These are phyloP conservation scores for Cytidiella melzeri DNA, from an alignment of 768 basidiomycete genomes.

Conservation along the genomic window DNA sequence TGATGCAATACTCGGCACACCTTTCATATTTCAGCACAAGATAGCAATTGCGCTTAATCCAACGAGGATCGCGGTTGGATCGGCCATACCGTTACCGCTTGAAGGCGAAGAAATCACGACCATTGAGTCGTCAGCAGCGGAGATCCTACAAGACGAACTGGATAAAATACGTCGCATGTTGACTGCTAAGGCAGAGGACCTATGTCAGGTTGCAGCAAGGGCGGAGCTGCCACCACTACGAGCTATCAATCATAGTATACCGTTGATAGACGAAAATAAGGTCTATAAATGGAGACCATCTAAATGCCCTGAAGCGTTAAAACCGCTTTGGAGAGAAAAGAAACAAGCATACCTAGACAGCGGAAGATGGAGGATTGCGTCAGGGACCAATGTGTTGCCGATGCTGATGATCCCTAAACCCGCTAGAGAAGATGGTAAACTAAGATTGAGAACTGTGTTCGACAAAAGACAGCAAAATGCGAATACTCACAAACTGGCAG, in stretches of 20 bases:
- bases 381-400: no score
- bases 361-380: no score
- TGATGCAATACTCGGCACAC: no score
- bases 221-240: conserved; percentile 15
- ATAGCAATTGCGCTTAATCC: conserved; percentile 11
- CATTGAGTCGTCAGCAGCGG: conserved; percentile 6
- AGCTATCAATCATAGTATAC: conserved; percentile 17
- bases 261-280: conserved; percentile 13
- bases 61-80: neutral
- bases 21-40: conserved; percentile 20
- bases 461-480: no score
- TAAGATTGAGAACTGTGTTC: no score
- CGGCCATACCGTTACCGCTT: no score
- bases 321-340: no score
- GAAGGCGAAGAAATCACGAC: conserved; percentile 4
- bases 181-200: conserved; percentile 5
- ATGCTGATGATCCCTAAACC: conserved; percentile 11
- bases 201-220: conserved; percentile 10
- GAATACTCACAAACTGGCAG: no score
- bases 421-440: neutral
- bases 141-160: conserved; percentile 8
- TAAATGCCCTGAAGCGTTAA: conserved; percentile 18
- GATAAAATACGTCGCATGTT: conserved; percentile 12
- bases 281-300: conserved; percentile 13
- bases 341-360: no score